Base-by-base conservation (phyloP, 306 rosid species). In the Quercus wislizeni region DNA sequence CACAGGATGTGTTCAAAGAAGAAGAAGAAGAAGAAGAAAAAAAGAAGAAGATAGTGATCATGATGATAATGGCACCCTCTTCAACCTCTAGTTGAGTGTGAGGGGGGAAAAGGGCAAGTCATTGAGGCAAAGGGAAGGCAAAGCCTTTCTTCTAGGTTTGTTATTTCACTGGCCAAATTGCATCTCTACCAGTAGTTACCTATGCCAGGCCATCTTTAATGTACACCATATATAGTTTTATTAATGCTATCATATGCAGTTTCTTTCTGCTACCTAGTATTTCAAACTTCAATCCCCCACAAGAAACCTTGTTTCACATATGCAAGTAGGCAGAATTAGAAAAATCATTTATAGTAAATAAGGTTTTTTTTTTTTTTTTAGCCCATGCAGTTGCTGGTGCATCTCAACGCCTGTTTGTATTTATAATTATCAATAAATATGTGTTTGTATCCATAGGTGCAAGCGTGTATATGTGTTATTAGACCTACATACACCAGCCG, bases 101-200 rank as follows among this genome's bases (percentile, higher is more conserved):
- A 77, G 86, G 59, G 74, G 79, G 56, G 15, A 74, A 79, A 83
- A 83, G 80, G 97, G 97, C 97, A 92, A 92, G 86, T 90, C 94
- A 87, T 64, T 57, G 54, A 80, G 92, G 94, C 97, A 88, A 69
- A 88, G 90, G 94, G 97, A 79, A 90, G 94, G 97, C 88, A 49
- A 90, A 78, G 94, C 92, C 97, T 90, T 91, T 91, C 91, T 89
- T 89, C 89, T 86, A 77, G 90, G 25, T 90, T 78, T 57, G 4
- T 58, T 21, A 21, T 58, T 58, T 77, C 21, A 59, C 69, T 82
- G 80, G 62, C 15, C 71, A 52, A 28, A 65, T 74, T 79, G 77
- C 33, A 70, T 46, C 63, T 70, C 69, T 71, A 74, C 65, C 41
- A 71, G 75, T 81, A 19, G 28, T 56, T 76, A 71, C 55, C n/a